phyloP scores from a whole-genome alignment of 2,329 filamentous ascomycete species.

The Fusarium annulatum region DNA sequence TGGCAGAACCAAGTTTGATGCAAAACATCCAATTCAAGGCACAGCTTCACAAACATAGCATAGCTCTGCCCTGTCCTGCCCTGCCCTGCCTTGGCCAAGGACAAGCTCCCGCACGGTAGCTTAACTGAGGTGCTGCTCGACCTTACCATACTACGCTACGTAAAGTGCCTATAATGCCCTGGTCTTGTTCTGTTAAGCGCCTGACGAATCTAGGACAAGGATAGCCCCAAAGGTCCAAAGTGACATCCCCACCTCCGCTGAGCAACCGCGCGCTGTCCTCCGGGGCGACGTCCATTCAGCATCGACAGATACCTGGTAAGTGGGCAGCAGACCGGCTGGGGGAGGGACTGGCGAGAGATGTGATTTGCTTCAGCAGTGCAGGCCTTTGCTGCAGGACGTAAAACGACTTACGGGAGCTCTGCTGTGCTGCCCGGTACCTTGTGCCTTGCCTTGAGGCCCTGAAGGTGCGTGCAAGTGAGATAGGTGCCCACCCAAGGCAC shows the following conservation, averaged over 20 bases:
- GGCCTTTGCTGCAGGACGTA: conserved; percentile 21
- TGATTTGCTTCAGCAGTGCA: conserved; percentile 38
- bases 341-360: conserved; percentile 36
- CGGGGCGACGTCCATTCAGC: conserved; percentile 43
- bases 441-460: conserved; percentile 40
- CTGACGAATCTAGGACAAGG: conserved; percentile 29
- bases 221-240: conserved; percentile 36
- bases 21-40: conserved; percentile 41
- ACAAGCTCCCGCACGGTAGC: conserved; percentile 9
- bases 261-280: conserved; percentile 42
- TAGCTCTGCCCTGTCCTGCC: conserved; percentile 5
- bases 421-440: conserved; percentile 18
- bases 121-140: conserved; percentile 3
- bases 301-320: conserved; percentile 27
- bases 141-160: conserved; percentile 2
- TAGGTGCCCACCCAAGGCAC: conserved; percentile 8
- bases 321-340: conserved; percentile 37
- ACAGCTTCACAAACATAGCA: conserved; percentile 33
- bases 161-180: conserved; percentile 8
- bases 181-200: conserved; percentile 38
- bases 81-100: conserved; percentile 5
- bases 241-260: conserved; percentile 44
- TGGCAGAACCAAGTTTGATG: conserved; percentile 33
- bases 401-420: conserved; percentile 4
- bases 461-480: conserved; percentile 17